Evolutionary conservation across 257 asterid species (phyloP).

Genomic region (Lantana camara): DNA sequence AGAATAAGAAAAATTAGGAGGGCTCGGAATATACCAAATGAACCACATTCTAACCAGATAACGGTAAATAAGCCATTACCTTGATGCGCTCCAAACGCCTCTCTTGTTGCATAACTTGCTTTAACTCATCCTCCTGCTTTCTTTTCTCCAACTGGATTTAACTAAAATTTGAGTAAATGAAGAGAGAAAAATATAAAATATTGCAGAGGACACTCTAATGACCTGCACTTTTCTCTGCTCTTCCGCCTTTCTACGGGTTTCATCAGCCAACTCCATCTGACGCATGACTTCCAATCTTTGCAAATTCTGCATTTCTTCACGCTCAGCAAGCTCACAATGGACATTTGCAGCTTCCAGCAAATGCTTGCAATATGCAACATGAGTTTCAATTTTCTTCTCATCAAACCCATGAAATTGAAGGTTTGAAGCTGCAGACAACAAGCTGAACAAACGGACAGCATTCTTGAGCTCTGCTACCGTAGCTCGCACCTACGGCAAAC

Average conservation of each 20-base stretch:
- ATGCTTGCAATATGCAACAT: constrained; percentile 94
- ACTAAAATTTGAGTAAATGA: constrained; percentile 26
- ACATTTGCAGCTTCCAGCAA: constrained; percentile 94
- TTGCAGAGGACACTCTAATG: constrained; percentile 24
- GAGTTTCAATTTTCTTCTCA: constrained; percentile 96
- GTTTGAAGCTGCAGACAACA: constrained; percentile 84
- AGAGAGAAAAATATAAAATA: constrained; percentile 9
- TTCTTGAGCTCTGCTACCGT: constrained; percentile 96
- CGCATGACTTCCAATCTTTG: constrained; percentile 85
- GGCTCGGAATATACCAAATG: neutral
- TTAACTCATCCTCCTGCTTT: constrained; percentile 93
- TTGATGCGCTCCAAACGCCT: constrained; percentile 81
- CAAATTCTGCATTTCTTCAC: constrained; percentile 78
- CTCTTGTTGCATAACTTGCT: constrained; percentile 93
- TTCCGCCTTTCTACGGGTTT: constrained; percentile 85
- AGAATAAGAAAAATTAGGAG: neutral
- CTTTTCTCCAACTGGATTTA: constrained; percentile 80
- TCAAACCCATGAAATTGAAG: constrained; percentile 94
- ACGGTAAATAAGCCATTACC: constrained; percentile 46
- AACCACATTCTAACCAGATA: constrained; percentile 9
- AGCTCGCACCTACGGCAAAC: constrained; percentile 62
- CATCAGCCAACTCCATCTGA: constrained; percentile 89
- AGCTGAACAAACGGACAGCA: constrained; percentile 94
- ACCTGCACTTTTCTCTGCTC: constrained; percentile 91
- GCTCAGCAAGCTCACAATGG: constrained; percentile 94